Conservation (phyloP, 768 basidiomycete genomes). For the Mycena sanguinolenta region DNA sequence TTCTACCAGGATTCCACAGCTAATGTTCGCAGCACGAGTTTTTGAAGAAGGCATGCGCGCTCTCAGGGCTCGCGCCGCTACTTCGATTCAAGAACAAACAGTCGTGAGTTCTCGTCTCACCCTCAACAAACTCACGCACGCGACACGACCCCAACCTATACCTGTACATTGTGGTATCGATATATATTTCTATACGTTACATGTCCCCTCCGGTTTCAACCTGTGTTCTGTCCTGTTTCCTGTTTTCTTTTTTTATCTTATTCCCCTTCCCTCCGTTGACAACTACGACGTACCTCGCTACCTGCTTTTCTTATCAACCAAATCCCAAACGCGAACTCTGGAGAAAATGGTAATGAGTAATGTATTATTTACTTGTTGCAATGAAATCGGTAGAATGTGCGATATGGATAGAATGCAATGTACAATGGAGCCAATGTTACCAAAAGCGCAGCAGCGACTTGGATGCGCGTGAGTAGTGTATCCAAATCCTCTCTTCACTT, state of each 20-base stretch:
- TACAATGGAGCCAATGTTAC: no score
- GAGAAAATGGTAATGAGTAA: conserved; percentile 42
- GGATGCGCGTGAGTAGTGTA: no score
- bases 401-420: no score
- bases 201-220: not conserved
- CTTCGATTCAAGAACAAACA: conserved; percentile 85
- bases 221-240: conserved; percentile 27
- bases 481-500: no score
- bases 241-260: conserved; percentile 29
- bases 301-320: not conserved
- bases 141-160: conserved; percentile 9
- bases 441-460: no score
- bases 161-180: conserved; percentile 29
- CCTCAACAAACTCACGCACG: not conserved
- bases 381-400: no score
- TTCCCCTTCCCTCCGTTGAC: conserved; percentile 25
- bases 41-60: conserved; percentile 87
- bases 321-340: conserved; percentile 15
- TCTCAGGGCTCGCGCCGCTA: conserved; percentile 87
- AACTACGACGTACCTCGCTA: conserved; percentile 5
- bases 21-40: conserved; percentile 85
- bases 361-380: conserved; percentile 43
- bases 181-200: conserved; percentile 34
- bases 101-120: conserved; percentile 45
- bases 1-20: not conserved